A percentile compares a stretch with the other conserved stretches of the same genome.
Conservation (phyloP, 257 asterid genomes). For the Leonotis leonurus region DNA sequence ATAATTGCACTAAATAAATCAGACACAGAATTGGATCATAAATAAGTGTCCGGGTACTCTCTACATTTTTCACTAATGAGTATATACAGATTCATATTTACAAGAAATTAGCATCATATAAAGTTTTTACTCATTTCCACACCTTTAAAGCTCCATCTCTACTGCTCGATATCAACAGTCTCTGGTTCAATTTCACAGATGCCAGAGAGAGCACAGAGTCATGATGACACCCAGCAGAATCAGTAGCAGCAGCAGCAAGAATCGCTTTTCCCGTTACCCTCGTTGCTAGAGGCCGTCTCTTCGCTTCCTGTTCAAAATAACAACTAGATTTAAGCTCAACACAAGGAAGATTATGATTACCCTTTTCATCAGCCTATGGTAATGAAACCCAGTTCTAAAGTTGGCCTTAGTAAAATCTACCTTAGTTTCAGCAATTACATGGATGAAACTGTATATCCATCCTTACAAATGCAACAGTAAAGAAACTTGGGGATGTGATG, state of each 20-base stretch:
- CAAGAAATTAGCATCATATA: slow-evolving; percentile 23
- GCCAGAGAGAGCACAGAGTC: slow-evolving; percentile 86
- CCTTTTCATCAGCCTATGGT: background rate
- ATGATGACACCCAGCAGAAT: slow-evolving; percentile 93
- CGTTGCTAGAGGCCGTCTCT: slow-evolving; percentile 62
- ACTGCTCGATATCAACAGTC: slow-evolving; percentile 90
- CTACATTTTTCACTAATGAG: slow-evolving; percentile 23
- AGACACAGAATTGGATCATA: background rate
- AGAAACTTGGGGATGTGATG: background rate
- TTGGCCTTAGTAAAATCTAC: background rate
- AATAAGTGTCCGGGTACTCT: background rate
- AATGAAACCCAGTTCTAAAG: background rate
- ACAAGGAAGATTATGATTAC: background rate
- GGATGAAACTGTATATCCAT: background rate
- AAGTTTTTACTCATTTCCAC: slow-evolving; percentile 62
- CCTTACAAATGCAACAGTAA: background rate
- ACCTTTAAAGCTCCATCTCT: slow-evolving; percentile 98
- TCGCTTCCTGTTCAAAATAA: slow-evolving; percentile 55
- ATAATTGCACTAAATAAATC: background rate
- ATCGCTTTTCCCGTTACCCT: slow-evolving; percentile 64
- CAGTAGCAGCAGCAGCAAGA: slow-evolving; percentile 85
- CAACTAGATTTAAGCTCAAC: background rate
- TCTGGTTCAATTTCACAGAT: slow-evolving; percentile 85
- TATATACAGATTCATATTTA: slow-evolving; percentile 25
- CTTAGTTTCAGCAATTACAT: background rate